Percentiles rank a stretch among this genome's conserved stretches.
These are phyloP conservation scores for Fusarium concolor DNA, from an alignment of 2,329 filamentous ascomycete genomes.

Conservation along the genomic window DNA sequence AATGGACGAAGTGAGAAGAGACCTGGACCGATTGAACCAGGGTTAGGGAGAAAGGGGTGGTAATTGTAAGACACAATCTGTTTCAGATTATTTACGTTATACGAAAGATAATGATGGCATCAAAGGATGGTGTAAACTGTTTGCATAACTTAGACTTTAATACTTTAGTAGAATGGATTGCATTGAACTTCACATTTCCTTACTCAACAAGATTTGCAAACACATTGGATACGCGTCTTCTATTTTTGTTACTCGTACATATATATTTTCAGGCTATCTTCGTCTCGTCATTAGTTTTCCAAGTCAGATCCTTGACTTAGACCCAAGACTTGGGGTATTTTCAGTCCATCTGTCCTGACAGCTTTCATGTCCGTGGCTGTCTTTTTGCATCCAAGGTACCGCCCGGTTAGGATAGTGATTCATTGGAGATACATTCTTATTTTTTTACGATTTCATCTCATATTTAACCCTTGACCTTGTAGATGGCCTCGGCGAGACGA, in stretches of 20 bases:
- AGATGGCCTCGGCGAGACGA: constrained; percentile 84
- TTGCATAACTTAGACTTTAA: neutral
- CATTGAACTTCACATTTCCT: neutral
- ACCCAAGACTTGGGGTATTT: constrained; percentile 45
- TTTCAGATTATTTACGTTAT: neutral
- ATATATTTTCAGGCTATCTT: constrained; percentile 27
- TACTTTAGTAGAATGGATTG: neutral
- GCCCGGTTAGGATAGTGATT: neutral
- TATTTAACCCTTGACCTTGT: constrained; percentile 78
- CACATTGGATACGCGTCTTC: constrained; percentile 18
- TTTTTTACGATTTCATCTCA: neutral
- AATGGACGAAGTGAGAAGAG: constrained; percentile 61
- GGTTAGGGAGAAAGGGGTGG: constrained; percentile 29
- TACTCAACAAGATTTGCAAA: neutral
- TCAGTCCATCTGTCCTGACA: constrained; percentile 34
- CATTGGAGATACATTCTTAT: neutral
- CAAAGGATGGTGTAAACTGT: no score
- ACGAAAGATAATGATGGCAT: constrained; percentile 4
- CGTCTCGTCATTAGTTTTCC: constrained; percentile 36
- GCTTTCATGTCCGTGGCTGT: constrained; percentile 32
- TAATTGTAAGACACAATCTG: neutral
- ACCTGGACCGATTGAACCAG: constrained; percentile 55
- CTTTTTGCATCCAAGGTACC: constrained; percentile 24
- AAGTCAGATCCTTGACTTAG: constrained; percentile 21
- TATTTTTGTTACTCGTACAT: constrained; percentile 44